Base-by-base conservation (phyloP, 1,139 yeast species). In the Nakaseomyces glabratus region DNA sequence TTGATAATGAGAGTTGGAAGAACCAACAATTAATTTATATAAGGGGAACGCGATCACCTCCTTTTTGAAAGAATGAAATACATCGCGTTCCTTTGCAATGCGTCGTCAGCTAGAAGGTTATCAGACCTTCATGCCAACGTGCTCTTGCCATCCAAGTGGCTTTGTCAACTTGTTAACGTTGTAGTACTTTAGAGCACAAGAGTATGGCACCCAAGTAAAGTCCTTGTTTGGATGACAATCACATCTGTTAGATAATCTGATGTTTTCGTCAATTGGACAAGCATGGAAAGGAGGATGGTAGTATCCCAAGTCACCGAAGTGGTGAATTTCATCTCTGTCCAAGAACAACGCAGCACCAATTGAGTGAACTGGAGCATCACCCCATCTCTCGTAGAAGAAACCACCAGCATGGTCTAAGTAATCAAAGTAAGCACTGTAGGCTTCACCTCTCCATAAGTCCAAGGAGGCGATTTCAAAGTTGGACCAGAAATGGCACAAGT, bases 361-460 rank as follows among this genome's bases (percentile, higher is more conserved):
- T 3, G 94, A 77, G 60, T 85, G 95, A 16, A 85, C 74, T 4
- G 95, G 95, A 0, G 95, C 95, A 59, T 86, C 95, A 20, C 95
- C 95, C 96, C 96, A 86, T 55, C 95, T 68, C 58, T 86, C 95
- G 58, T 86, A 86, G 62, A 82, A 86, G 63, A 86, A 86, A 3
- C 93, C 93, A 24, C 95, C 95, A 1, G 78, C 68, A 40, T 65
- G 52, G 56, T 86, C 96, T 47, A 86, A 66, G 46, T 68, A 61
- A 13, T 82, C 73, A 50, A 86, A 86, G 59, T 76, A 86, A 28
- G 68, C 69, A 11, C 66, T 58, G 58, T 86, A 86, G 2, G 77
- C 76, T 28, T 71, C 66, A 8, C 73, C 61, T 48, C 94, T 63
- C 79, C 84, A 84, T 53, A 86, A 78, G 44, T 79, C 78, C 48